Evolutionary conservation across 805 yeast species (phyloP).

Genomic region (Saccharomycopsis sp.): DNA sequence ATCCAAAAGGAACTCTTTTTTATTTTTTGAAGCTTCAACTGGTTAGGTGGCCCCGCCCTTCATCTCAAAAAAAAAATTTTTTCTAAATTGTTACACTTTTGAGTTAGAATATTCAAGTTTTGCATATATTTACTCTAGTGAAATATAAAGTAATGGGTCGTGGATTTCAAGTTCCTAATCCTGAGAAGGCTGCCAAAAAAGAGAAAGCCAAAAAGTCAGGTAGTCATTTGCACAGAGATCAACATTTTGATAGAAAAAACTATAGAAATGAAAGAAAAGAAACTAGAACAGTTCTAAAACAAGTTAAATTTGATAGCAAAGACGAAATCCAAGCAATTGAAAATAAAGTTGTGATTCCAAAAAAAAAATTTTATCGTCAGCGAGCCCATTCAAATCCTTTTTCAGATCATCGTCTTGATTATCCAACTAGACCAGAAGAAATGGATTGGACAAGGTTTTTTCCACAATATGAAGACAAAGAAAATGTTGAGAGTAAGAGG

Average conservation of each 20-base stretch:
- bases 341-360: slow-evolving; percentile 47
- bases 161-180: slow-evolving; percentile 17
- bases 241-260: slow-evolving; percentile 28
- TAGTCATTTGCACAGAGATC: slow-evolving; percentile 13
- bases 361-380: slow-evolving; percentile 84
- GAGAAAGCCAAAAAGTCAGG: slow-evolving; percentile 6
- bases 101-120: too few relatives aligned
- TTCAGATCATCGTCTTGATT: slow-evolving; percentile 86
- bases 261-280: slow-evolving; percentile 40
- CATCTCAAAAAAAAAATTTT: too few relatives aligned
- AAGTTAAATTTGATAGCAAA: slow-evolving; percentile 32
- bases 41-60: too few relatives aligned
- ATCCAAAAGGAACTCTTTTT: too few relatives aligned
- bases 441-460: slow-evolving; percentile 84
- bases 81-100: too few relatives aligned
- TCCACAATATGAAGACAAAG: slow-evolving; percentile 45
- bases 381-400: slow-evolving; percentile 97
- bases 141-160: too few relatives aligned
- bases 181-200: slow-evolving; percentile 5
- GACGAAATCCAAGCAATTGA: slow-evolving; percentile 18
- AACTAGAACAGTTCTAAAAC: slow-evolving; percentile 34
- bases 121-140: too few relatives aligned
- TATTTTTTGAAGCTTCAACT: too few relatives aligned
- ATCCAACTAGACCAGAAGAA: slow-evolving; percentile 66
- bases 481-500: slow-evolving; percentile 22